phyloP scores from a whole-genome alignment of 2,329 filamentous ascomycete species.

The Phyllosticta citribraziliensis region DNA sequence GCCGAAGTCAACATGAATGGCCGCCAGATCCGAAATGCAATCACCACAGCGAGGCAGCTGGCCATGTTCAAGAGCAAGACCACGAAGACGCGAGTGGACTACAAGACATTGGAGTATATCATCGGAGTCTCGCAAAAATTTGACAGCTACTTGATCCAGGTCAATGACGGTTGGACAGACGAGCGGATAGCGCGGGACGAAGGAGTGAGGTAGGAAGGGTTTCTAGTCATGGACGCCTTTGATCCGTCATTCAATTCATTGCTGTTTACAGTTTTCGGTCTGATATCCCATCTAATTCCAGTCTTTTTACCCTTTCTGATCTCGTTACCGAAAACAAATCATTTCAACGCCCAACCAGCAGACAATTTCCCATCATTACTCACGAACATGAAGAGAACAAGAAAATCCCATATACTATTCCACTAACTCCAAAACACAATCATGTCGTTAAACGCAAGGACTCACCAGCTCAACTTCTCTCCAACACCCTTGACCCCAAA shows the following conservation, averaged over 20 bases:
- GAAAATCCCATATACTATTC: no score
- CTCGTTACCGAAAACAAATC: no score
- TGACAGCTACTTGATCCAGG: neutral
- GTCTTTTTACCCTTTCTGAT: no score
- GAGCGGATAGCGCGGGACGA: neutral
- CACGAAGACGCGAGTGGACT: conserved; percentile 1
- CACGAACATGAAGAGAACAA: no score
- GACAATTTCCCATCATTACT: no score
- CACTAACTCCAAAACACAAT: no score
- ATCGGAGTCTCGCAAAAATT: neutral
- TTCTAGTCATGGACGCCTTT: neutral
- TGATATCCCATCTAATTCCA: no score
- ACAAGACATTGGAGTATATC: neutral
- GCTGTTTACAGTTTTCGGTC: neutral
- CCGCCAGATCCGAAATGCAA: conserved; percentile 42
- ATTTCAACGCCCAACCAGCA: no score
- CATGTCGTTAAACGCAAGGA: no score
- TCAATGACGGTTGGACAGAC: neutral
- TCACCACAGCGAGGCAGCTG: conserved; percentile 23
- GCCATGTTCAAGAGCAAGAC: conserved; percentile 15
- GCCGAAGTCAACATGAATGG: conserved; percentile 37
- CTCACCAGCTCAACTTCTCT: neutral
- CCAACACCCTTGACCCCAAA: neutral
- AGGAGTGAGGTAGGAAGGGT: neutral
- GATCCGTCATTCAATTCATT: no score